Evolutionary conservation across 2,329 filamentous ascomycete genomes (phyloP).

Genomic region (Stagonosporopsis rhizophila): DNA sequence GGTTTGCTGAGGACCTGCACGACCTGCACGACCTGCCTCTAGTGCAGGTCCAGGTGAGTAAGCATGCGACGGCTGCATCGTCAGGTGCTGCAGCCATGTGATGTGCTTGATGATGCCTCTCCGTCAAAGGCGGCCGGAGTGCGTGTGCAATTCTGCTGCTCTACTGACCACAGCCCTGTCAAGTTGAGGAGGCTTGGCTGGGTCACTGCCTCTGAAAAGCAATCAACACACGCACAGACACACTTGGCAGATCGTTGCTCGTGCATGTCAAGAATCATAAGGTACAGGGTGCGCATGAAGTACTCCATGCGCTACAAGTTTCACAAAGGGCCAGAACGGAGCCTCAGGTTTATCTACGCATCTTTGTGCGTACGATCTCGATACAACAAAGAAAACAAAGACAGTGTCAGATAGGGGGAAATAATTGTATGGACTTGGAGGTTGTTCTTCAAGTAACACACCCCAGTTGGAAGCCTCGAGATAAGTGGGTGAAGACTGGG

Average conservation of each 20-base stretch:
- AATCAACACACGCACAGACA: neutral
- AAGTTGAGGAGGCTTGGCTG: neutral
- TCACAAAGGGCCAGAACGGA: neutral
- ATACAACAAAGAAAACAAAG: neutral
- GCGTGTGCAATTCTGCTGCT: neutral
- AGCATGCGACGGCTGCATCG: neutral
- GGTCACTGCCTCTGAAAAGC: neutral
- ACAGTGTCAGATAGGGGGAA: neutral
- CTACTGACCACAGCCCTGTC: neutral
- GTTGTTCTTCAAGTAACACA: neutral
- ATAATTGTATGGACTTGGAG: no score
- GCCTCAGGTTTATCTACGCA: neutral
- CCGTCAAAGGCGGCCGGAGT: neutral
- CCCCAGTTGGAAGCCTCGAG: neutral
- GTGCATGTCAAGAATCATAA: neutral
- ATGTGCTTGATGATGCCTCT: neutral
- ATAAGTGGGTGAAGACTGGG: neutral
- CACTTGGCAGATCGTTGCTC: neutral
- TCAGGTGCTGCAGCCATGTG: conserved; percentile 7
- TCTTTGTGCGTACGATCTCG: neutral
- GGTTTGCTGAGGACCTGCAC: neutral
- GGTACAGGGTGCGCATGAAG: conserved; percentile 5
- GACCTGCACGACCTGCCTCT: neutral
- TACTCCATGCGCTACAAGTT: conserved; percentile 1
- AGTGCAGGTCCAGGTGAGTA: neutral